Base-by-base conservation (phyloP, 1,139 yeast genomes). In the Saccharomycopsis phalli region DNA sequence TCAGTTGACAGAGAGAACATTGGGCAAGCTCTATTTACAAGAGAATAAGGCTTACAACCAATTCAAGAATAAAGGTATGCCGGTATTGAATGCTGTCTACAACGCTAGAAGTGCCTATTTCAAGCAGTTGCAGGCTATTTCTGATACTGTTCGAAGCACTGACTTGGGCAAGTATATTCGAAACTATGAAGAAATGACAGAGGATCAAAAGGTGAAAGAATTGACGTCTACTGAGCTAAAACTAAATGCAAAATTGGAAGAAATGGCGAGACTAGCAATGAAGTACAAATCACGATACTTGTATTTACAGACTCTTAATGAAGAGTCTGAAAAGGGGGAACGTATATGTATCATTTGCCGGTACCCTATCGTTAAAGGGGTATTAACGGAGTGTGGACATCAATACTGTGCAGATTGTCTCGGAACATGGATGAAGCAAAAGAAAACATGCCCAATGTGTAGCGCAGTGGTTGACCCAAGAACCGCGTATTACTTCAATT, bases 381-480 rank as follows among this genome's bases (percentile, higher is more conserved):
- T 91, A 0, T 64, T 88, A 46, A 80, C 94, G 0, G 76, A 75
- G 16, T 88, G 97, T 66, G 96, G 96, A 0, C 97, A 88, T 58
- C 79, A 78, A 51, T 88, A 81, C 55, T 88, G 96, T 55, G 71
- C 74, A 45, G 80, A 72, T 2, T 88, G 97, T 57, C 63, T 87
- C 29, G 67, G 61, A 13, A 76, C 70, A 44, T 91, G 98, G 97
- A 56, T 81, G 43, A 63, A 4, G n/a, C 32, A 39, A 19, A 17
- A 60, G 11, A 64, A 64, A 17, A 57, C 63, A 1, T 88, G 97
- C 57, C 97, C 97, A 0, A 66, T 86, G 53, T 88, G 97, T 58
- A 83, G 84, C 47, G 56, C 68, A 1, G 47, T 47, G 1, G 59
- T 80, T 26, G 57, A 58, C 13, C 48, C 53, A 14, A 59, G 62